Evolutionary conservation across 2,329 filamentous ascomycete species (phyloP).

Genomic region (Parastagonospora nodorum): DNA sequence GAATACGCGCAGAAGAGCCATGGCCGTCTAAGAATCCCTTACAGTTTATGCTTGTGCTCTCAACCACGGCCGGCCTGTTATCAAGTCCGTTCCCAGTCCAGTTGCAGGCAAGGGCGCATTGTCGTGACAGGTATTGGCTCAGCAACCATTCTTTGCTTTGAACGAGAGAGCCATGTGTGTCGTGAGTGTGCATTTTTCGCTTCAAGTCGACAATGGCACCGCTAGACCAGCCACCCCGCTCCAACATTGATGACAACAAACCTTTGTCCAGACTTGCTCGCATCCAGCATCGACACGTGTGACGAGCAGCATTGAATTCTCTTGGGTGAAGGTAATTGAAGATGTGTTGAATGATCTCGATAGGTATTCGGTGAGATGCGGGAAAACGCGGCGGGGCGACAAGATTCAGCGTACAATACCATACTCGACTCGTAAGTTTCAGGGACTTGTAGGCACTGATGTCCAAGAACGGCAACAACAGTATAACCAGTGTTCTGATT

Average conservation of each 20-base stretch:
- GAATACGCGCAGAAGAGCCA: slow-evolving; percentile 10
- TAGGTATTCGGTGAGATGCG: slow-evolving; percentile 44
- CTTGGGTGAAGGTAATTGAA: slow-evolving; percentile 52
- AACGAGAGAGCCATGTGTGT: not conserved
- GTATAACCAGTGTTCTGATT: slow-evolving; percentile 5
- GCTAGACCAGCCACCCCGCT: slow-evolving; percentile 57
- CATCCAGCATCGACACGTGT: slow-evolving; percentile 66
- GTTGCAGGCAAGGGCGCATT: slow-evolving; percentile 52
- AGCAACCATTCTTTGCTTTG: slow-evolving; percentile 45
- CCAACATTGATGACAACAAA: slow-evolving; percentile 60
- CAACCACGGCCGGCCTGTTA: slow-evolving; percentile 12
- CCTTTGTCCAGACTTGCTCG: slow-evolving; percentile 58
- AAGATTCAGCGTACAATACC: slow-evolving; percentile 37
- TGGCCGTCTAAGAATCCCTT: slow-evolving; percentile 35
- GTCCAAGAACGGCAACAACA: slow-evolving; percentile 22
- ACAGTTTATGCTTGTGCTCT: slow-evolving; percentile 41
- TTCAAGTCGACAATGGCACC: slow-evolving; percentile 3
- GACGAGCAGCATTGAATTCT: slow-evolving; percentile 65
- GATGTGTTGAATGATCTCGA: slow-evolving; percentile 57
- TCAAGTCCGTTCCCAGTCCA: slow-evolving; percentile 48
- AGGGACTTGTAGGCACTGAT: slow-evolving; percentile 21
- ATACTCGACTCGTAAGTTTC: slow-evolving; percentile 43
- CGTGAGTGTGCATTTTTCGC: not conserved
- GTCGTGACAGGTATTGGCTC: slow-evolving; percentile 55
- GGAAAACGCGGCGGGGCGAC: slow-evolving; percentile 27